Percentiles rank a stretch among this genome's conserved stretches.
phyloP scores from a whole-genome alignment of 345 rosid genomes.

The Litchi chinensis region DNA sequence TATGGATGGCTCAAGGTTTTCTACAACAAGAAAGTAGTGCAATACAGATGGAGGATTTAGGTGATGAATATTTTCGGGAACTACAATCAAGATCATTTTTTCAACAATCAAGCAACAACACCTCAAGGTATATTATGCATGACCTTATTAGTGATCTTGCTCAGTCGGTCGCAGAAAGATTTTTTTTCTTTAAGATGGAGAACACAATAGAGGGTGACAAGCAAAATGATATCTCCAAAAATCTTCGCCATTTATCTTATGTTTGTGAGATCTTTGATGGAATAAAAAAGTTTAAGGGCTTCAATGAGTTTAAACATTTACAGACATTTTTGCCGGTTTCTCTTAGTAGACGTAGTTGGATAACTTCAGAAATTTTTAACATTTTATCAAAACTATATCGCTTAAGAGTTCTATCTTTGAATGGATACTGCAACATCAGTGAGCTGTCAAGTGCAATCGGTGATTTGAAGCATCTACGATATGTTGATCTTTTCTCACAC shows the following conservation, averaged over 20 bases:
- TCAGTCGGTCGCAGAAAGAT: conserved; percentile 8
- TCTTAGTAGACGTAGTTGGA: background rate
- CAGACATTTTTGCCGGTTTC: background rate
- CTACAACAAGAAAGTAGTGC: background rate
- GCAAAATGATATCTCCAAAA: background rate
- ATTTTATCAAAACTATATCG: background rate
- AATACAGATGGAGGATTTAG: conserved; percentile 13
- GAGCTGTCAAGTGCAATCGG: conserved; percentile 5
- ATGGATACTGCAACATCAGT: background rate
- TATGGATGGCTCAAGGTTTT: conserved; percentile 29
- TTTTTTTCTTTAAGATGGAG: background rate
- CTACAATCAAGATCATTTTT: conserved; percentile 18
- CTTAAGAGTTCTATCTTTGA: conserved; percentile 1
- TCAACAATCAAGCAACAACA: conserved; percentile 3
- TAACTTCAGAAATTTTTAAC: background rate
- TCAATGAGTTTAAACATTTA: background rate
- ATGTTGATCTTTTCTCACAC: conserved; percentile 13
- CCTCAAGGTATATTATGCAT: conserved; percentile 19
- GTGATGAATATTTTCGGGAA: background rate
- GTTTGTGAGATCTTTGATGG: background rate
- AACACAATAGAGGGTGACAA: background rate
- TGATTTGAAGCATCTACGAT: conserved; percentile 12
- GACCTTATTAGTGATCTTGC: conserved; percentile 28
- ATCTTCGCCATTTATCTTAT: conserved; percentile 11
- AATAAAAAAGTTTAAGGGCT: background rate